A percentile compares a stretch with the other conserved stretches of the same genome.
Evolutionary conservation across 2,329 filamentous ascomycete genomes (phyloP).

Genomic region (Helotiales sp.): DNA sequence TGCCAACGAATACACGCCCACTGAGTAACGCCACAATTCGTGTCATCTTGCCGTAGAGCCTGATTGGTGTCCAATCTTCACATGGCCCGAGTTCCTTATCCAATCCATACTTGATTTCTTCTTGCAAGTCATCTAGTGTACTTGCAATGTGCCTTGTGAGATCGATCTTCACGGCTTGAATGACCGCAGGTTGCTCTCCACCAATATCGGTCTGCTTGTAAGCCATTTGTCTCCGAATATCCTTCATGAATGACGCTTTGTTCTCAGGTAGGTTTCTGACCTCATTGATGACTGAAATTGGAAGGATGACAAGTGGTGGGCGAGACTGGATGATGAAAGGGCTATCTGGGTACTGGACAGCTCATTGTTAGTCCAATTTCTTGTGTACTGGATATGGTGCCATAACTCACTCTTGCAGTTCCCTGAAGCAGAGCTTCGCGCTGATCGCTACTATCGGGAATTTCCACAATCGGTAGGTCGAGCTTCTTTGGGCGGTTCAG

Average conservation of each 20-base stretch:
- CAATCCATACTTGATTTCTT: conserved; percentile 34
- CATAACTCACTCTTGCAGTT: conserved; percentile 13
- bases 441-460: neutral
- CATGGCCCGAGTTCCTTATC: conserved; percentile 34
- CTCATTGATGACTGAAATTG: conserved; percentile 32
- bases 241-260: conserved; percentile 32
- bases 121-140: conserved; percentile 32
- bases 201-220: conserved; percentile 35
- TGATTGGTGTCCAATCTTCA: conserved; percentile 44
- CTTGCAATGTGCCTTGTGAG: conserved; percentile 34
- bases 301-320: conserved; percentile 35
- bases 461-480: conserved; percentile 16
- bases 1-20: conserved; percentile 41
- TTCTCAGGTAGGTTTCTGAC: conserved; percentile 35
- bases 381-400: neutral
- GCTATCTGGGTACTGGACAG: conserved; percentile 30
- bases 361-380: neutral
- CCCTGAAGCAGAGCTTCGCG: conserved; percentile 20
- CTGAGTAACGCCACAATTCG: conserved; percentile 47
- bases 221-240: conserved; percentile 23
- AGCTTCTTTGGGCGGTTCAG: conserved; percentile 20
- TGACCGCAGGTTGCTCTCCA: conserved; percentile 16
- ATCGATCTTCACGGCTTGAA: conserved; percentile 33
- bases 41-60: conserved; percentile 43
- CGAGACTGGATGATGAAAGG: conserved; percentile 27